Conservation (phyloP, 352 stramenopile species). For the Plasmopara muralis region DNA sequence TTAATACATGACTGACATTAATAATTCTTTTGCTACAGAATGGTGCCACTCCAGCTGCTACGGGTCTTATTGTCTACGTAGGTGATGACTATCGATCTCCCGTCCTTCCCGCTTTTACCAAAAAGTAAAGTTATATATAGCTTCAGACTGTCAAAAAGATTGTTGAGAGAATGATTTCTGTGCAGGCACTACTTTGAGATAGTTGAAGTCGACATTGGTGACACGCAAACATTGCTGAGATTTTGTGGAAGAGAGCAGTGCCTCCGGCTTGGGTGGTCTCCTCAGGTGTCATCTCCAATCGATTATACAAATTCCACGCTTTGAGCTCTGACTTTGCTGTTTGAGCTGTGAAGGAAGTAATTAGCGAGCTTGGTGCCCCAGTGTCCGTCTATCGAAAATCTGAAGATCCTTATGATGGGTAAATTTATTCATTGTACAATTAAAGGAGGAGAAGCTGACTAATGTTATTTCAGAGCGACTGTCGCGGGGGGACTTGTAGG, state of each 20-base stretch:
- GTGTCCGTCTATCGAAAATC: conserved; percentile 76
- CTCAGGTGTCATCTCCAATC: conserved; percentile 39
- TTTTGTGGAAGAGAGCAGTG: conserved; percentile 62
- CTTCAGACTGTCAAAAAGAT: background rate
- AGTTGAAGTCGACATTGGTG: conserved; percentile 46
- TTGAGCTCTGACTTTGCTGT: background rate
- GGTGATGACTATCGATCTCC: conserved; percentile 41
- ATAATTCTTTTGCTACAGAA: conserved; percentile 32
- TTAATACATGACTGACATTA: too few relatives aligned
- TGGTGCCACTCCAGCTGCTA: conserved; percentile 63
- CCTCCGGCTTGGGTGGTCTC: conserved; percentile 70
- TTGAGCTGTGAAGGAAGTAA: conserved; percentile 41
- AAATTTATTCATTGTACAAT: background rate
- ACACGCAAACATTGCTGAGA: conserved; percentile 30
- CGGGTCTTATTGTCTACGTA: conserved; percentile 59
- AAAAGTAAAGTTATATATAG: conserved; percentile 29
- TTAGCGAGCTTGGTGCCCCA: conserved; percentile 67
- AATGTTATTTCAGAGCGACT: conserved; percentile 28
- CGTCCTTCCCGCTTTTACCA: conserved; percentile 31
- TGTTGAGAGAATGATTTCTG: conserved; percentile 2
- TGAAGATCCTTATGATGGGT: conserved; percentile 66
- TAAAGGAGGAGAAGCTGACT: background rate
- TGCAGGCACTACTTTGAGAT: conserved; percentile 70
- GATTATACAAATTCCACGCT: background rate
- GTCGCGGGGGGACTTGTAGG: conserved; percentile 46